Conservation (phyloP, 2,329 filamentous ascomycete genomes). For the Ophiostoma fasciatum region DNA sequence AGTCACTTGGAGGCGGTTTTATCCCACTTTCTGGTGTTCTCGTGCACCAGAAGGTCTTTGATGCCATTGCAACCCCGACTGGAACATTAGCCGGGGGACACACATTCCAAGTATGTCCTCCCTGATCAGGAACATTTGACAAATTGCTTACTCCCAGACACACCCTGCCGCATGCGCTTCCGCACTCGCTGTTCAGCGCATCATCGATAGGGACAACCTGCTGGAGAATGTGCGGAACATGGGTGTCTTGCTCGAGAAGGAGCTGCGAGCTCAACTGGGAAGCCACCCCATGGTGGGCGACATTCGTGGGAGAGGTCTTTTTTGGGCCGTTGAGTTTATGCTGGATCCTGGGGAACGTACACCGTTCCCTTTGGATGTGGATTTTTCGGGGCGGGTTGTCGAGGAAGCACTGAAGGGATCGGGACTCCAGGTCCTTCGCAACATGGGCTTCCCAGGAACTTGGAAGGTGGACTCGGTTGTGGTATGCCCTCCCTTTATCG, state of each 20-base stretch:
- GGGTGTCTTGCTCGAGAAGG: background rate
- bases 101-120: background rate
- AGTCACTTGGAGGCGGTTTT: background rate
- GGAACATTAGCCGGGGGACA: background rate
- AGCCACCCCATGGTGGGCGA: background rate
- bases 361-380: background rate
- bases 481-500: background rate
- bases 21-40: background rate
- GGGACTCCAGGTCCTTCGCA: conserved; percentile 1
- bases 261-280: background rate
- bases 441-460: conserved; percentile 1
- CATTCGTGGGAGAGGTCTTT: background rate
- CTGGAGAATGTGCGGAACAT: background rate
- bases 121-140: too few species aligned
- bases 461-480: conserved; percentile 2
- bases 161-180: background rate
- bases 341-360: conserved; percentile 2
- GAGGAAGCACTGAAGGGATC: background rate
- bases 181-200: background rate
- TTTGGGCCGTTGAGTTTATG: background rate
- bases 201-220: background rate
- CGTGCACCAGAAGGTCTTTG: background rate
- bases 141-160: background rate
- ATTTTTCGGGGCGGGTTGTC: conserved; percentile 1
- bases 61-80: background rate